A percentile compares a stretch with the other conserved stretches of the same genome.
These are phyloP conservation scores for Casuarina equisetifolia DNA, from an alignment of 306 rosid genomes.

Conservation along the genomic window DNA sequence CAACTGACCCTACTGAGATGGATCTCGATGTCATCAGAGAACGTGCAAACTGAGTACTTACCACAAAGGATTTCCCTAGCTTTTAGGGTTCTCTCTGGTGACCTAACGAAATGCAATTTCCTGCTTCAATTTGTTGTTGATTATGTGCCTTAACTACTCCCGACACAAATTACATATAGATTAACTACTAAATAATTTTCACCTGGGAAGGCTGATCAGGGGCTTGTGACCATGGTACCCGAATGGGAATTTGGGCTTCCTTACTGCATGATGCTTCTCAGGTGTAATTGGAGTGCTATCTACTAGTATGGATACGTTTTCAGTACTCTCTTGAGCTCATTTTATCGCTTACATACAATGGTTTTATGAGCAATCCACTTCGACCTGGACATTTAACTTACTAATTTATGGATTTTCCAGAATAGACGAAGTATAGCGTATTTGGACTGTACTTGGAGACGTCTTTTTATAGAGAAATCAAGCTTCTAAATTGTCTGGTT, in stretches of 20 bases:
- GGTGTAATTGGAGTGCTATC: conserved; percentile 38
- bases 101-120: conserved; percentile 27
- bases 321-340: conserved; percentile 17
- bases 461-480: neutral
- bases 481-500: neutral
- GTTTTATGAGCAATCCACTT: neutral
- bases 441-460: neutral
- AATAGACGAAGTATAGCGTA: too few relatives aligned
- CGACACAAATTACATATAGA: conserved; percentile 24
- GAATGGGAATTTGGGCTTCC: conserved; percentile 47
- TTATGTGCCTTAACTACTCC: conserved; percentile 28
- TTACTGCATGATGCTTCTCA: conserved; percentile 61
- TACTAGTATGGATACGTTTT: conserved; percentile 12
- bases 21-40: conserved; percentile 75
- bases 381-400: neutral
- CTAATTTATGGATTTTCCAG: neutral
- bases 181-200: conserved; percentile 40
- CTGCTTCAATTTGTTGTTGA: conserved; percentile 30
- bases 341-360: neutral
- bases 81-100: conserved; percentile 33
- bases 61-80: conserved; percentile 26
- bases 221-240: conserved; percentile 39
- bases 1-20: conserved; percentile 84
- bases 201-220: conserved; percentile 68
- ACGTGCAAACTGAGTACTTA: conserved; percentile 56